A percentile compares a stretch with the other conserved stretches of the same genome.
Conservation (phyloP, 139 green algal species). For the Auxenochlorella pyrenoidosa region DNA sequence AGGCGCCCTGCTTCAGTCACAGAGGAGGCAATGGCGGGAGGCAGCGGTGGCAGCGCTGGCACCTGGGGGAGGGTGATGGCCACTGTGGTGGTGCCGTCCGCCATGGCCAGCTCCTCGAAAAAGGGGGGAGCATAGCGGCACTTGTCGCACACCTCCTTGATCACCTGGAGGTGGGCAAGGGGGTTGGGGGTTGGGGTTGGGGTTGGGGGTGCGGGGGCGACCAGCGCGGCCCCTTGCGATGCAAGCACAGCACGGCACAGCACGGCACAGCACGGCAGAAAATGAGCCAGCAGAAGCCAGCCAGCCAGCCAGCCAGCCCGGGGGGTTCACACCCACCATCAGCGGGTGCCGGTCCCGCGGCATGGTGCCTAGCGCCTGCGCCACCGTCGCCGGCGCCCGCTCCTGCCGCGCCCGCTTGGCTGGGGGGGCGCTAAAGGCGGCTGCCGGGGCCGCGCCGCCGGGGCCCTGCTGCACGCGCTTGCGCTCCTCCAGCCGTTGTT, state of each 20-base stretch:
- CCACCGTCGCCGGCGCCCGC: neutral
- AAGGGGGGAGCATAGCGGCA: neutral
- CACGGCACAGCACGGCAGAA: too few species aligned
- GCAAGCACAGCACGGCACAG: neutral
- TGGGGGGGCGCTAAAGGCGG: neutral
- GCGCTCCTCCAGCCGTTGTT: neutral
- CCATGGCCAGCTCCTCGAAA: neutral
- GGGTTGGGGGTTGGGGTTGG: too few species aligned
- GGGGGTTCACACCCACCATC: neutral
- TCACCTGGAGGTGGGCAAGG: neutral
- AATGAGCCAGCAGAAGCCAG: too few species aligned
- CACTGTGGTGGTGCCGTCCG: neutral
- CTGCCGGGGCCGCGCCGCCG: neutral
- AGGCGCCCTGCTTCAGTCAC: too few species aligned
- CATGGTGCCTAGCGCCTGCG: neutral
- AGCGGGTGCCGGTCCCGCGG: neutral
- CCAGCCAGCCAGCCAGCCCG: too few species aligned
- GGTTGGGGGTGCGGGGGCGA: too few species aligned
- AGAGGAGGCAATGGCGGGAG: too few species aligned
- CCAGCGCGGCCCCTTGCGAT: too few species aligned
- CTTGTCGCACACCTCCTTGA: slow-evolving; percentile 40
- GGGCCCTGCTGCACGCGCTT: neutral
- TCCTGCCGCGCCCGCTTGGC: slow-evolving; percentile 11
- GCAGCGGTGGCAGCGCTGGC: too few species aligned
- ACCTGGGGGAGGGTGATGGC: neutral